phyloP scores from a whole-genome alignment of 1,139 yeast species.

The Lodderomyces margitis region DNA sequence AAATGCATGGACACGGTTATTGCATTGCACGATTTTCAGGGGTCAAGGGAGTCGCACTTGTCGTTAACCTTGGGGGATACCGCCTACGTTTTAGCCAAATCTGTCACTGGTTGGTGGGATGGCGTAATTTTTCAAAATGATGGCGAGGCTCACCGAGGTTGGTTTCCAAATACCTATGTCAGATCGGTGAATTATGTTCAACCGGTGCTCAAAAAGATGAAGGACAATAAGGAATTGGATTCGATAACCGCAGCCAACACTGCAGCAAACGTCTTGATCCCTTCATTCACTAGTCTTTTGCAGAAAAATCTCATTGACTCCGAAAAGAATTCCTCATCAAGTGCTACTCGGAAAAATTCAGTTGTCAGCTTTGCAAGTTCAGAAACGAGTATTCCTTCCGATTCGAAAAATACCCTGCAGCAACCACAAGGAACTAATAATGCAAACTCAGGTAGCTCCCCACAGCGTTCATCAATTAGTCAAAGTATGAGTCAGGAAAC shows the following conservation, averaged over 20 bases:
- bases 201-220: constrained; percentile 42
- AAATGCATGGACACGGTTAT: constrained; percentile 49
- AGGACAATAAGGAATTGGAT: constrained; percentile 42
- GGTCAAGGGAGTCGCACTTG: constrained; percentile 45
- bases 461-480: neutral
- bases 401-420: constrained; percentile 10
- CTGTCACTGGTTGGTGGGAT: constrained; percentile 76
- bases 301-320: constrained; percentile 37
- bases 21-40: constrained; percentile 51
- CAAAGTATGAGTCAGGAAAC: constrained; percentile 1
- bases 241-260: constrained; percentile 50
- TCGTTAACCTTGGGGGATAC: constrained; percentile 51
- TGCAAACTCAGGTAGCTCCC: neutral
- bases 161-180: constrained; percentile 70
- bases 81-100: constrained; percentile 49
- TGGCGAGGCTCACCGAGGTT: constrained; percentile 57
- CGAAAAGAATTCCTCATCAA: constrained; percentile 31
- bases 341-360: constrained; percentile 42
- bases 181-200: constrained; percentile 48
- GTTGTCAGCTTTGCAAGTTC: constrained; percentile 50
- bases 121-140: constrained; percentile 48
- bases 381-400: constrained; percentile 30
- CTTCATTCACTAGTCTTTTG: constrained; percentile 40
- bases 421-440: constrained; percentile 1
- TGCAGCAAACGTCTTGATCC: constrained; percentile 49